Percentiles rank a stretch among this genome's conserved stretches.
Conservation (phyloP, 208 protist species). For the Tritrichomonas musculus region DNA sequence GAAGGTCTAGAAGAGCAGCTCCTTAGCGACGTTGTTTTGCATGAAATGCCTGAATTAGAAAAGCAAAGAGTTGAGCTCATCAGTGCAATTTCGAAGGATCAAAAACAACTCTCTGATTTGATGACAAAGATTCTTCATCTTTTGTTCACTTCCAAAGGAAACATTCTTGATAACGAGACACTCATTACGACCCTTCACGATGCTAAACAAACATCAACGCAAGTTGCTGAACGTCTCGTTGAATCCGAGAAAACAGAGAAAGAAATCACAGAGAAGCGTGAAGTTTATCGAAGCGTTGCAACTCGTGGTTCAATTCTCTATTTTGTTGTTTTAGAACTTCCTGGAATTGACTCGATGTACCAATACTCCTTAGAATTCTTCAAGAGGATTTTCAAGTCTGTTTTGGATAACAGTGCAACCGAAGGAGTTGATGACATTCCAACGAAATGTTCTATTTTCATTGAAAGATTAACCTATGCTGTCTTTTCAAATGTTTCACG, state of each 20-base stretch:
- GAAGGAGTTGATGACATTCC: constrained; percentile 63
- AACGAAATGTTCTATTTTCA: constrained; percentile 66
- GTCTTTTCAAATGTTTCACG: constrained; percentile 86
- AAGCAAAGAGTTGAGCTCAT: constrained; percentile 69
- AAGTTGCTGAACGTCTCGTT: constrained; percentile 70
- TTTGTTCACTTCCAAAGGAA: constrained; percentile 73
- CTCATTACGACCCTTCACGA: constrained; percentile 81
- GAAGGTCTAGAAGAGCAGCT: constrained; percentile 63
- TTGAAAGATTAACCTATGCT: constrained; percentile 66
- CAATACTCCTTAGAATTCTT: constrained; percentile 95
- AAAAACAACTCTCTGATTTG: constrained; percentile 77
- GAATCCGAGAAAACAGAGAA: constrained; percentile 79
- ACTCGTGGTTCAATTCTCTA: constrained; percentile 80
- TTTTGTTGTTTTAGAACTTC: constrained; percentile 72
- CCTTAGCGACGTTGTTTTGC: constrained; percentile 53
- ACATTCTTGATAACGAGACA: constrained; percentile 85
- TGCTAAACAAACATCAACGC: constrained; percentile 73
- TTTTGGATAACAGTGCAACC: constrained; percentile 67
- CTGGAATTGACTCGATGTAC: constrained; percentile 56
- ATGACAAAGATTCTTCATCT: constrained; percentile 80
- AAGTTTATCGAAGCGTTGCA: constrained; percentile 76
- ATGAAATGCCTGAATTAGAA: constrained; percentile 61
- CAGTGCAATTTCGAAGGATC: constrained; percentile 77
- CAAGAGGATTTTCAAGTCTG: constrained; percentile 74
- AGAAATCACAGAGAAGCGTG: constrained; percentile 75